These are phyloP conservation scores for Sphagnum contortum DNA, from an alignment of 225 moss, liverwort and hornwort genomes.

Conservation along the genomic window DNA sequence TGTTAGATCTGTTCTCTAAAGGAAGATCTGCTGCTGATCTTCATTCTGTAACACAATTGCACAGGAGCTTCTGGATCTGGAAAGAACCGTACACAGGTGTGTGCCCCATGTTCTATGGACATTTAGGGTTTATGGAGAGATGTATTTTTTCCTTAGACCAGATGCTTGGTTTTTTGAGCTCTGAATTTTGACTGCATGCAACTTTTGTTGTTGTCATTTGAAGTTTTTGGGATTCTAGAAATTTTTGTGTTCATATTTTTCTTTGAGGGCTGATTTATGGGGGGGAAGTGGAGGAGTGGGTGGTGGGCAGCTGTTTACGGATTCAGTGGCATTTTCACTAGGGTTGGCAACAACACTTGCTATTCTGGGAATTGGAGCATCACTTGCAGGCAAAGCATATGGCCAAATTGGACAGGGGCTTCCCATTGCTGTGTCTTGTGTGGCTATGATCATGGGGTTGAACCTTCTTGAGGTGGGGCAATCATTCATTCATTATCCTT, in stretches of 20 bases:
- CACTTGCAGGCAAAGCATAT: slow-evolving; percentile 94
- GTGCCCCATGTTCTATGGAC: not conserved
- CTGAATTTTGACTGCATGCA: not conserved
- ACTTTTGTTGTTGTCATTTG: not conserved
- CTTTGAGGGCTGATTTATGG: too few species aligned
- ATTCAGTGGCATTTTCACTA: slow-evolving; percentile 87
- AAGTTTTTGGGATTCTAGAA: not conserved
- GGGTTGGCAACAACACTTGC: slow-evolving; percentile 95
- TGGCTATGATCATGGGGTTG: slow-evolving; percentile 96
- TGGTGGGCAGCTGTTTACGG: slow-evolving; percentile 63
- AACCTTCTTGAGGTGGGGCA: slow-evolving; percentile 78
- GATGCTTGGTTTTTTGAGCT: too few species aligned
- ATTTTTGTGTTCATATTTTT: not conserved
- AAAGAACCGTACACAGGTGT: slow-evolving; percentile 85
- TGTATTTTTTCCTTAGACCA: too few species aligned
- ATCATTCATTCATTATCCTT: not conserved
- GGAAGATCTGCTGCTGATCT: too few species aligned
- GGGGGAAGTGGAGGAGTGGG: too few species aligned
- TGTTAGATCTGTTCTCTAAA: too few species aligned
- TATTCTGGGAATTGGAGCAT: slow-evolving; percentile 83
- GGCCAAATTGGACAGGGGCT: slow-evolving; percentile 96
- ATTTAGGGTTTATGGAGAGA: not conserved
- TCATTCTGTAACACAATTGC: too few species aligned
- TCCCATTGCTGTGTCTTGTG: slow-evolving; percentile 80
- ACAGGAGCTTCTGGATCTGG: slow-evolving; percentile 90